Percentiles rank a stretch among this genome's conserved stretches.
These are phyloP conservation scores for Penicillium corylophilum DNA, from an alignment of 2,329 filamentous ascomycete species.

Conservation along the genomic window DNA sequence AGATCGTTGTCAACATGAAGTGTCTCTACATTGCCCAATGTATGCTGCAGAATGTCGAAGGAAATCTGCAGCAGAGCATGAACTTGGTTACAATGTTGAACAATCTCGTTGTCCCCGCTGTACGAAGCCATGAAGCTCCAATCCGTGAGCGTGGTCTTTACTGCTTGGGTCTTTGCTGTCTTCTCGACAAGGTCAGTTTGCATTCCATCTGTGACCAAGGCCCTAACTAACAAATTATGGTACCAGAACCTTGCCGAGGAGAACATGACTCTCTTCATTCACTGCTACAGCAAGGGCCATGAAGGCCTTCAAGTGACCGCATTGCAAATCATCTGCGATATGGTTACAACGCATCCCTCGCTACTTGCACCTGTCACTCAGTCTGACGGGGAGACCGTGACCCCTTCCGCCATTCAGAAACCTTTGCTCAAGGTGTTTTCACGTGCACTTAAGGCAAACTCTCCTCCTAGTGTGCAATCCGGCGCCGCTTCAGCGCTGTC, in stretches of 20 bases:
- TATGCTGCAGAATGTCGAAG: slow-evolving; percentile 91
- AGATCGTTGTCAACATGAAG: slow-evolving; percentile 98
- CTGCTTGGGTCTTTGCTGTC: slow-evolving; percentile 84
- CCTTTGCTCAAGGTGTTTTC: slow-evolving; percentile 81
- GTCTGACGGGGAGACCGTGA: slow-evolving; percentile 50
- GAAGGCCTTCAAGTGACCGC: slow-evolving; percentile 85
- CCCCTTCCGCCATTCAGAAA: slow-evolving; percentile 51
- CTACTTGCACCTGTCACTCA: slow-evolving; percentile 62
- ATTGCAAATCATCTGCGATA: slow-evolving; percentile 88
- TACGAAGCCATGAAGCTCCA: slow-evolving; percentile 87
- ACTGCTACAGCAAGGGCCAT: slow-evolving; percentile 93
- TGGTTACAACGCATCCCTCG: slow-evolving; percentile 82
- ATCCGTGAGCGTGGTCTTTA: slow-evolving; percentile 87
- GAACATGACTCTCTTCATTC: slow-evolving; percentile 89
- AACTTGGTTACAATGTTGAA: slow-evolving; percentile 98
- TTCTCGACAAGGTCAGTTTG: slow-evolving; percentile 71
- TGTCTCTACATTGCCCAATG: slow-evolving; percentile 96
- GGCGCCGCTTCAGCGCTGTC: slow-evolving; percentile 78
- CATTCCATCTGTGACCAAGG: background rate
- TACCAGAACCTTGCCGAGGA: slow-evolving; percentile 76
- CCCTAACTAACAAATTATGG: slow-evolving; percentile 13
- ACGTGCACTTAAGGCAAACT: slow-evolving; percentile 72
- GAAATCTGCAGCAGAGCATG: slow-evolving; percentile 82
- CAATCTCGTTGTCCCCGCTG: slow-evolving; percentile 91
- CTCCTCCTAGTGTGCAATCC: slow-evolving; percentile 72